These are phyloP conservation scores for Teratosphaeria viscida DNA, from an alignment of 2,329 filamentous ascomycete species.

Conservation along the genomic window DNA sequence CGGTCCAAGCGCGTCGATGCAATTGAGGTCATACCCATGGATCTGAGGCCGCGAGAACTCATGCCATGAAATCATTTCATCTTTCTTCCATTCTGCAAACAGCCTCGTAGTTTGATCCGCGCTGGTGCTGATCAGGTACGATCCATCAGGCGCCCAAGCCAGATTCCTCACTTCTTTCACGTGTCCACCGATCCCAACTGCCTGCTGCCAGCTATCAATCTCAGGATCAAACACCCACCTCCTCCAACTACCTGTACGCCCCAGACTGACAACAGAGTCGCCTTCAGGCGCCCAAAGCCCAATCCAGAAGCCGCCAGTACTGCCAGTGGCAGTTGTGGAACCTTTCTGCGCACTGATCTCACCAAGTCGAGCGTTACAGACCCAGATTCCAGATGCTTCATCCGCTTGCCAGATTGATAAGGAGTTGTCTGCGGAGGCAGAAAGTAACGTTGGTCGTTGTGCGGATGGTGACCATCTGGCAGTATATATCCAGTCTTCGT, in stretches of 20 bases:
- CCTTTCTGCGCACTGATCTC: conserved; percentile 94
- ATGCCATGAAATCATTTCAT: conserved; percentile 59
- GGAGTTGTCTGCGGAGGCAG: conserved; percentile 90
- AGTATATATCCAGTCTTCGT: conserved; percentile 98
- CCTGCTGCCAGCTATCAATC: conserved; percentile 63
- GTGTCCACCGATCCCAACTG: conserved; percentile 72
- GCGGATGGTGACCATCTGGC: conserved; percentile 57
- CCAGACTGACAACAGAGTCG: conserved; percentile 65
- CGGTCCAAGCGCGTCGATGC: conserved; percentile 64
- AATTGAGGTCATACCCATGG: conserved; percentile 96
- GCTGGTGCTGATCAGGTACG: conserved; percentile 79
- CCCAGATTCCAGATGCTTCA: conserved; percentile 74
- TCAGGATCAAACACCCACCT: conserved; percentile 59
- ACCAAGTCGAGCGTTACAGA: conserved; percentile 73
- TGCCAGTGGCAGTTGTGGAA: conserved; percentile 90
- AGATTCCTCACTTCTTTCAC: conserved; percentile 70
- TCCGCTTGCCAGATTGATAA: conserved; percentile 89
- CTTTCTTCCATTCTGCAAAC: conserved; percentile 62
- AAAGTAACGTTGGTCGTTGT: conserved; percentile 47
- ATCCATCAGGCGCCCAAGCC: conserved; percentile 71
- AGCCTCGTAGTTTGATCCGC: conserved; percentile 87
- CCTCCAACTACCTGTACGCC: conserved; percentile 88
- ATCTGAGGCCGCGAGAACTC: conserved; percentile 94
- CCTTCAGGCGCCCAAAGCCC: conserved; percentile 82
- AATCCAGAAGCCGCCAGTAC: conserved; percentile 92